Conservation (phyloP, 305 asterid genomes). For the Solanum hybrid region DNA sequence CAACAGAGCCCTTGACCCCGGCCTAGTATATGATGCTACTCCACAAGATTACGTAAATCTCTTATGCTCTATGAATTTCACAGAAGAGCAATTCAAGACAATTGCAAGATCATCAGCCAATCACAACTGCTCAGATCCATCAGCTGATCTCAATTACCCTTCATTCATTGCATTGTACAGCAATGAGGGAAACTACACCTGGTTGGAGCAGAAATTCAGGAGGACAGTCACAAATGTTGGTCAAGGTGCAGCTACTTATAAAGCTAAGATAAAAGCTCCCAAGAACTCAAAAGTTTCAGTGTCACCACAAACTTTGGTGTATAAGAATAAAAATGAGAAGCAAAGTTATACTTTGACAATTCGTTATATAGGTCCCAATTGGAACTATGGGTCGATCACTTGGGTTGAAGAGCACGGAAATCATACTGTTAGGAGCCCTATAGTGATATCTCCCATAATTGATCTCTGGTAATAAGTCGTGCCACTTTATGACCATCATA, state of each 20-base stretch:
- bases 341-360: conserved; percentile 8
- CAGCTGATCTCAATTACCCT: conserved; percentile 10
- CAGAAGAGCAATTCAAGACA: conserved; percentile 3
- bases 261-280: background rate
- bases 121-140: conserved; percentile 6
- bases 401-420: conserved; percentile 3
- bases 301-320: background rate
- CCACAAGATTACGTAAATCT: conserved; percentile 16
- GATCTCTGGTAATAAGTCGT: background rate
- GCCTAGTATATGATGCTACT: conserved; percentile 17
- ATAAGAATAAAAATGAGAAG: conserved; percentile 3
- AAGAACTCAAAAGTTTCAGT: background rate
- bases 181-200: background rate
- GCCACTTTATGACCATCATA: background rate
- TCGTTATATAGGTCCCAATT: background rate
- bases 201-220: background rate
- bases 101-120: conserved; percentile 10
- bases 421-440: conserved; percentile 12
- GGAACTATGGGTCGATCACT: background rate
- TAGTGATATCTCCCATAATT: background rate
- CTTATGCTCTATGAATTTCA: conserved; percentile 10
- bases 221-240: conserved; percentile 16
- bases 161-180: conserved; percentile 9
- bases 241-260: background rate
- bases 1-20: conserved; percentile 16